These are phyloP conservation scores for Melocanna baccifera DNA, from an alignment of 176 grass and related monocot genomes.

Conservation along the genomic window DNA sequence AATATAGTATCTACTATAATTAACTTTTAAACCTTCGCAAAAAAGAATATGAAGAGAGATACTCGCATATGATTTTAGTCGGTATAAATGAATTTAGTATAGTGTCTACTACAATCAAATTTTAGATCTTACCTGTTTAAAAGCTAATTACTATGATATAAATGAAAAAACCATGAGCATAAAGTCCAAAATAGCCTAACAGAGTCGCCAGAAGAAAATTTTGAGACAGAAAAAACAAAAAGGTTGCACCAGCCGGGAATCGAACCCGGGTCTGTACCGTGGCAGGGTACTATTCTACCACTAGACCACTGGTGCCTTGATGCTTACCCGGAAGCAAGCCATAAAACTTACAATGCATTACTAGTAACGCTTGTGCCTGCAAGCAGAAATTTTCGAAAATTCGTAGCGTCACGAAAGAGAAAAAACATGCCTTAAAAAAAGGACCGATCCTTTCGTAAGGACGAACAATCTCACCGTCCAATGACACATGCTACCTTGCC, in stretches of 20 bases:
- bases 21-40: too few relatives aligned
- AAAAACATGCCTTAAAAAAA: neutral
- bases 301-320: slow-evolving; percentile 5
- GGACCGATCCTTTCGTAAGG: neutral
- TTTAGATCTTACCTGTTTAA: too few relatives aligned
- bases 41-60: too few relatives aligned
- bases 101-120: too few relatives aligned
- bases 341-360: rapidly evolving
- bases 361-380: too few relatives aligned
- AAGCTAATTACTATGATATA: too few relatives aligned
- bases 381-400: neutral
- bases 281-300: slow-evolving; percentile 61
- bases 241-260: slow-evolving; percentile 39
- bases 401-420: neutral
- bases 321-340: rapidly evolving
- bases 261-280: slow-evolving; percentile 66
- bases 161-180: too few relatives aligned
- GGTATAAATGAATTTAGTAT: too few relatives aligned
- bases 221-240: too few relatives aligned
- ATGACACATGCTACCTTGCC: neutral
- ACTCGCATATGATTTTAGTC: too few relatives aligned
- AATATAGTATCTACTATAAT: too few relatives aligned
- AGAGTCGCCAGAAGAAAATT: neutral
- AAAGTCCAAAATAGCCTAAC: too few relatives aligned
- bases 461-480: neutral